These are phyloP conservation scores for Agaricales sp. DNA, from an alignment of 1,284 basidiomycete genomes.

Conservation along the genomic window DNA sequence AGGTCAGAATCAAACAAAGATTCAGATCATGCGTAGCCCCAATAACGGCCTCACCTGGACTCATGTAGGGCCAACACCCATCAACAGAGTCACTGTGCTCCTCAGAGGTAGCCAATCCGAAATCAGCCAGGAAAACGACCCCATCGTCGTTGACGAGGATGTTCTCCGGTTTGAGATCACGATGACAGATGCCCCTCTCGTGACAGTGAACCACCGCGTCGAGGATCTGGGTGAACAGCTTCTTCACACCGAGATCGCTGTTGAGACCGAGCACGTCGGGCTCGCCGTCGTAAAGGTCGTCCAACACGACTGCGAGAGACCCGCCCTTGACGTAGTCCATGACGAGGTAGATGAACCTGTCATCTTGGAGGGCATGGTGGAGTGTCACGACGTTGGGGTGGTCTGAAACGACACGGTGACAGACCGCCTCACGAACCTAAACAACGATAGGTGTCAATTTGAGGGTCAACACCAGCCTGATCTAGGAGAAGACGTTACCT, in stretches of 20 bases:
- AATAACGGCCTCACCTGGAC: too few relatives aligned
- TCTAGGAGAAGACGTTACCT: too few relatives aligned
- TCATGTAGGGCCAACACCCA: not conserved
- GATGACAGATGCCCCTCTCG: not conserved
- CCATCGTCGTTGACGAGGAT: not conserved
- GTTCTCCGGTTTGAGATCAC: too few relatives aligned
- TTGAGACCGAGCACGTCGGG: too few relatives aligned
- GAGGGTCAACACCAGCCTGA: too few relatives aligned
- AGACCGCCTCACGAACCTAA: too few relatives aligned
- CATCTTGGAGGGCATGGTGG: too few relatives aligned
- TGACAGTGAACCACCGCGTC: conserved; percentile 5
- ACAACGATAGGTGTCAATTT: too few relatives aligned
- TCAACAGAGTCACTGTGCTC: not conserved
- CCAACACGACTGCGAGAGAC: not conserved
- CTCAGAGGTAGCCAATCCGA: conserved; percentile 4
- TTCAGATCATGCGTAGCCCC: not conserved
- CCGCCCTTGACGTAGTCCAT: not conserved
- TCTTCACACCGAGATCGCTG: not conserved
- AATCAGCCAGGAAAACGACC: conserved; percentile 3
- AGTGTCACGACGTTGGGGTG: too few relatives aligned
- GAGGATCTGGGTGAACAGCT: conserved; percentile 2
- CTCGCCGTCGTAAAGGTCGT: too few relatives aligned
- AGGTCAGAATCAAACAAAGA: too few relatives aligned
- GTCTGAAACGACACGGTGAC: too few relatives aligned
- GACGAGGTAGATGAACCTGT: not conserved